A percentile compares a stretch with the other conserved stretches of the same genome.
phyloP scores from a whole-genome alignment of 1,139 yeast species.

The Suhomyces wounanorum region DNA sequence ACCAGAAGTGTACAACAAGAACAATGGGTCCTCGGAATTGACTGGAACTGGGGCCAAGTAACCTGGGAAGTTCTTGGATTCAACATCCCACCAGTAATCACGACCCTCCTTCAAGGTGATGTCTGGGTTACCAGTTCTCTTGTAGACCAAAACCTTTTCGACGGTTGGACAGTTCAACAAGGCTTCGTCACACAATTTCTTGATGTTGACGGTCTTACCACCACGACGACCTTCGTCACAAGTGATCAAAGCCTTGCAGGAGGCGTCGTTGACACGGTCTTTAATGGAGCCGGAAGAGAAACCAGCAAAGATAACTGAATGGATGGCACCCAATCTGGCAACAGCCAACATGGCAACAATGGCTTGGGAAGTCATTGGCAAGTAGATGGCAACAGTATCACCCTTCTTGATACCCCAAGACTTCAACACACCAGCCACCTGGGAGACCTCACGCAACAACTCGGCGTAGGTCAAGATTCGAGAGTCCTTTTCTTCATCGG shows the following conservation, averaged over 20 bases:
- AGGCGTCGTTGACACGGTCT: constrained; percentile 89
- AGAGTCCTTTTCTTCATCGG: constrained; percentile 84
- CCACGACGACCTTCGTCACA: constrained; percentile 98
- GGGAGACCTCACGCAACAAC: constrained; percentile 81
- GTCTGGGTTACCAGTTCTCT: constrained; percentile 75
- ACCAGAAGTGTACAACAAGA: constrained; percentile 92
- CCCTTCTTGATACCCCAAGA: constrained; percentile 91
- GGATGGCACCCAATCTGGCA: constrained; percentile 93
- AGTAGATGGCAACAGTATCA: constrained; percentile 93
- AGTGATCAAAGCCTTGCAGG: constrained; percentile 86
- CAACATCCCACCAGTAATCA: constrained; percentile 95
- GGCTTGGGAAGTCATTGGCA: constrained; percentile 98
- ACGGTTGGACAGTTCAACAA: constrained; percentile 76
- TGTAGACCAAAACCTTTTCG: constrained; percentile 79
- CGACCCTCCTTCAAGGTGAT: constrained; percentile 77
- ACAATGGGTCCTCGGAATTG: constrained; percentile 88
- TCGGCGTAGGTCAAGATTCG: constrained; percentile 80
- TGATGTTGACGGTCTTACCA: constrained; percentile 87
- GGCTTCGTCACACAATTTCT: constrained; percentile 94
- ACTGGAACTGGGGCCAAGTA: constrained; percentile 88
- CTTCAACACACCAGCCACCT: constrained; percentile 83
- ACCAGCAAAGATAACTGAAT: constrained; percentile 96
- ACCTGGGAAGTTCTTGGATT: constrained; percentile 75
- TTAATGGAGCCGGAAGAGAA: constrained; percentile 91
- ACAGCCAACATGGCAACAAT: constrained; percentile 92